Base-by-base conservation (phyloP, 78 protist genomes). In the Pigoraptor vietnamica region DNA sequence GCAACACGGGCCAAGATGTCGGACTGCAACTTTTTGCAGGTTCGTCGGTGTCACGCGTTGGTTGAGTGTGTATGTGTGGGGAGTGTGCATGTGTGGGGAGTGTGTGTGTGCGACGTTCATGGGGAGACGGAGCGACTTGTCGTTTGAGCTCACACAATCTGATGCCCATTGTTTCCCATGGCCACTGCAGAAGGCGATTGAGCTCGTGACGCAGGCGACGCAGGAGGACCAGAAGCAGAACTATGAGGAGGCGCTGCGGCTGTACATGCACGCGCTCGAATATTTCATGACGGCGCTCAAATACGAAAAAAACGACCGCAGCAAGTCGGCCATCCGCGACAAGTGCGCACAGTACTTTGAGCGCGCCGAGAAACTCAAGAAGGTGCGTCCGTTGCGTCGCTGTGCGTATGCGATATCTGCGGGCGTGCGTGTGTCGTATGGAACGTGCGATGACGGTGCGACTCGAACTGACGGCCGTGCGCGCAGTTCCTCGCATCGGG, bases 301-400 rank as follows among this genome's bases (percentile, higher is more conserved):
- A 39, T 90, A 38, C 55, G 81, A 34, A 81, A 23, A 34, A 25
- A 79, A 79, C n/a, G 84, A 79, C 84, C 84, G 84, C 21, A 25
- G 84, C 84, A 79, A 79, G 84, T 19, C 1, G 84, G 84, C 94
- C 37, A 93, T 97, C 39, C 89, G 90, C 39, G 93, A 81, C 32
- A 95, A 96, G 92, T 90, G 96, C 19, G 55, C 79, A 37, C 95
- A 97, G 86, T 97, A 96, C 86, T 10, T 97, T 29, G 91, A 88
- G 32, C 82, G 98, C 29, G 98, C 98, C n/a, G 98, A 97, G 82
- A 92, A 90, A 83, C 81, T 97, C 81, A 96, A 97, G 40, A 92
- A 96, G 48, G 89, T 90, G 40, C 86, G 92, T 35, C 87, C 81
- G 34, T 90, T 93, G 93, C 88, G 90, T 34, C 56, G 88, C 81